phyloP scores from a whole-genome alignment of 2,329 filamentous ascomycete species.

The Fusarium protoensiforme region DNA sequence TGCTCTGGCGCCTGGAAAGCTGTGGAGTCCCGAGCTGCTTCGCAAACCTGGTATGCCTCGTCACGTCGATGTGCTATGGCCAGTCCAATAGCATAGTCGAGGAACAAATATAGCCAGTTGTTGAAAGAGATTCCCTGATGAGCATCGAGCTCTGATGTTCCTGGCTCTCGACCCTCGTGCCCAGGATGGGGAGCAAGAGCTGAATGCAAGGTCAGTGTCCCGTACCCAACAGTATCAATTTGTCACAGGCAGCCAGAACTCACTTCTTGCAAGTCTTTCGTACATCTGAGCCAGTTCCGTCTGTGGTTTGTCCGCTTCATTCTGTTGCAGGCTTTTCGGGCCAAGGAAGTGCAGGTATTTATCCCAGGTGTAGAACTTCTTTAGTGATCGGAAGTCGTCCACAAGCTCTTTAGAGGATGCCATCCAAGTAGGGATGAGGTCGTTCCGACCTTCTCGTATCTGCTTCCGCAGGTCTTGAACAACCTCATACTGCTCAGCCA shows the following conservation, averaged over 20 bases:
- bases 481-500: slow-evolving; percentile 55
- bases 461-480: slow-evolving; percentile 56
- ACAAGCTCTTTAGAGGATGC: slow-evolving; percentile 67
- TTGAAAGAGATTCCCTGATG: slow-evolving; percentile 85
- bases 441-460: slow-evolving; percentile 54
- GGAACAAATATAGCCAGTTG: slow-evolving; percentile 89
- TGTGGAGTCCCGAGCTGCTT: slow-evolving; percentile 81
- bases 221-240: not conserved
- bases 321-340: slow-evolving; percentile 39
- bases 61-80: slow-evolving; percentile 74
- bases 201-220: slow-evolving; percentile 33
- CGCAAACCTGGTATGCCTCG: slow-evolving; percentile 83
- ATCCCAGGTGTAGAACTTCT: slow-evolving; percentile 74
- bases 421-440: slow-evolving; percentile 66
- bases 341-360: slow-evolving; percentile 71
- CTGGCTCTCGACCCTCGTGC: slow-evolving; percentile 36
- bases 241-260: slow-evolving; percentile 39
- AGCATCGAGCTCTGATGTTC: slow-evolving; percentile 50
- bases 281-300: slow-evolving; percentile 66
- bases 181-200: slow-evolving; percentile 48
- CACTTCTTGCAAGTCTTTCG: slow-evolving; percentile 65
- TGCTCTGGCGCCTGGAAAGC: slow-evolving; percentile 80
- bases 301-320: slow-evolving; percentile 43
- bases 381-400: slow-evolving; percentile 72
- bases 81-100: slow-evolving; percentile 84